A percentile compares a stretch with the other conserved stretches of the same genome.
These are phyloP conservation scores for Ceratorhiza oryzae-sativae DNA, from an alignment of 1,284 basidiomycete species.

Conservation along the genomic window DNA sequence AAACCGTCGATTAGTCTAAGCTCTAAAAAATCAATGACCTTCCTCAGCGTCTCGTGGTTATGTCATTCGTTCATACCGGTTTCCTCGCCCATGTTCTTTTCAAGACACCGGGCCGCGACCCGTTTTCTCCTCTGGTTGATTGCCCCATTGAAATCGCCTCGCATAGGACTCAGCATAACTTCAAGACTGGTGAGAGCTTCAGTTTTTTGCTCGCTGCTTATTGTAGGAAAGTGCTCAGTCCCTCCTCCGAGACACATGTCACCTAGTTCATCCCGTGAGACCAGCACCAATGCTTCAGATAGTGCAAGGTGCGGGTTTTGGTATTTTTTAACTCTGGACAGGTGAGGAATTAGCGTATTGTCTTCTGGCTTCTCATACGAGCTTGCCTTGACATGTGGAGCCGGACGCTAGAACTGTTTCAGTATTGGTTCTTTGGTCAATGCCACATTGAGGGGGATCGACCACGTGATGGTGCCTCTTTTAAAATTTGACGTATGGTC, in stretches of 20 bases:
- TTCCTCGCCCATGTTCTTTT: no score
- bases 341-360: background rate
- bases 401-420: no score
- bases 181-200: background rate
- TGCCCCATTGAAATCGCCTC: background rate
- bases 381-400: no score
- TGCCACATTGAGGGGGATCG: no score
- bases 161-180: background rate
- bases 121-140: no score
- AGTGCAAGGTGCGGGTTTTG: slow-evolving; percentile 13
- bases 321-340: slow-evolving; percentile 3
- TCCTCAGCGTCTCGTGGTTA: no score
- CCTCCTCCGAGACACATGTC: background rate
- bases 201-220: background rate
- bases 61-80: background rate
- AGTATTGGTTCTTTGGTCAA: no score
- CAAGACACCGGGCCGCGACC: no score
- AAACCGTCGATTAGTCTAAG: slow-evolving; percentile 6
- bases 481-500: no score
- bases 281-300: background rate
- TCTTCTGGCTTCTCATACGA: no score
- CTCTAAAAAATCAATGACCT: no score
- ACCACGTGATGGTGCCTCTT: no score
- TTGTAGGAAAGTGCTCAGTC: background rate
- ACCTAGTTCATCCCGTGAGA: background rate